Evolutionary conservation across 169 alveolate species (phyloP).

Genomic region (Theileria orientalis): DNA sequence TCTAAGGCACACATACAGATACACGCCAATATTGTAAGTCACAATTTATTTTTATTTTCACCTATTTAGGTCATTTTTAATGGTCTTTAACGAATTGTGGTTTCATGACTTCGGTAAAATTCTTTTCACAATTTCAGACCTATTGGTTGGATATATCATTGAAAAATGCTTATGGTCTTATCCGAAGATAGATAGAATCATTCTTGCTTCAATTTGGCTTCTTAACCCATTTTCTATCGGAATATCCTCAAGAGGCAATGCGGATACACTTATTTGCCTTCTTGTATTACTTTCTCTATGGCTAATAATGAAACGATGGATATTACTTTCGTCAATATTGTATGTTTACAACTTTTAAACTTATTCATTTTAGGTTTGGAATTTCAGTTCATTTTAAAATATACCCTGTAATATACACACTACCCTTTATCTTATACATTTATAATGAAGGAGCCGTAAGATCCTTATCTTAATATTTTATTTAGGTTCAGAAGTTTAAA

Average conservation of each 20-base stretch:
- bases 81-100: slow-evolving; percentile 70
- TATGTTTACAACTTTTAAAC: slow-evolving; percentile 27
- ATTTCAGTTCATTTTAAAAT: slow-evolving; percentile 93
- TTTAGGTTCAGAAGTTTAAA: slow-evolving; percentile 1
- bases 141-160: slow-evolving; percentile 79
- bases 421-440: slow-evolving; percentile 80
- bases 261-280: slow-evolving; percentile 78
- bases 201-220: slow-evolving; percentile 83
- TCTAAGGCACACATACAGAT: slow-evolving; percentile 95
- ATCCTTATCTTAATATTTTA: not conserved
- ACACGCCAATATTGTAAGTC: slow-evolving; percentile 91
- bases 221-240: slow-evolving; percentile 89
- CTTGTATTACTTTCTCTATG: slow-evolving; percentile 67
- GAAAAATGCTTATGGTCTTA: slow-evolving; percentile 30
- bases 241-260: slow-evolving; percentile 94
- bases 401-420: slow-evolving; percentile 95
- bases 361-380: slow-evolving; percentile 79
- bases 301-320: slow-evolving; percentile 55
- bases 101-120: slow-evolving; percentile 84
- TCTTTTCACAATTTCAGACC: slow-evolving; percentile 82
- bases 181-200: slow-evolving; percentile 28
- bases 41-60: not conserved
- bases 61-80: slow-evolving; percentile 69
- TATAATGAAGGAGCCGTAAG: slow-evolving; percentile 28
- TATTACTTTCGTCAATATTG: slow-evolving; percentile 77